These are phyloP conservation scores for Talaromyces rugulosus DNA, from an alignment of 2,329 filamentous ascomycete species.

Conservation along the genomic window DNA sequence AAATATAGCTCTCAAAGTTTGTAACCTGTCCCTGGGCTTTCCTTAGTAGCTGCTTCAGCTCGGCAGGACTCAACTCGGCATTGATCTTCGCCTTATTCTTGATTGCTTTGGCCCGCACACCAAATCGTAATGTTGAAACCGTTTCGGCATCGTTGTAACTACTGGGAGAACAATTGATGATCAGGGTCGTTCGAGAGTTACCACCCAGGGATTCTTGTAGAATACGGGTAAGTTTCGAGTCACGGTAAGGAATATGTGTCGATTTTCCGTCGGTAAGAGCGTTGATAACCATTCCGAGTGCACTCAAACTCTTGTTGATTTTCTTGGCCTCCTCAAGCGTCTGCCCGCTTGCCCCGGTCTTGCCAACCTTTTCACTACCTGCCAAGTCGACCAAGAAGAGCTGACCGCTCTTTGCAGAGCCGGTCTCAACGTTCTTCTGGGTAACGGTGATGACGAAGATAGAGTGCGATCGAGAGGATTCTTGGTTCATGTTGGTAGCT, in stretches of 20 bases:
- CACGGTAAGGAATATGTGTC: conserved; percentile 90
- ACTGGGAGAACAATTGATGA: conserved; percentile 98
- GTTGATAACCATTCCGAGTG: conserved; percentile 98
- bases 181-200: conserved; percentile 96
- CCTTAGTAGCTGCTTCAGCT: conserved; percentile 88
- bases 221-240: conserved; percentile 96
- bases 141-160: conserved; percentile 98
- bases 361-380: conserved; percentile 96
- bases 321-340: conserved; percentile 98
- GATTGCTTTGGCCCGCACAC: conserved; percentile 94
- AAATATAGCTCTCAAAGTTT: conserved; percentile 82
- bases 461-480: conserved; percentile 95
- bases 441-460: conserved; percentile 97
- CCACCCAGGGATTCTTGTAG: conserved; percentile 95
- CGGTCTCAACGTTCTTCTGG: conserved; percentile 96
- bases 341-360: conserved; percentile 95
- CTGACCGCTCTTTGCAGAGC: conserved; percentile 92
- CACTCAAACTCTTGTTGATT: conserved; percentile 99
- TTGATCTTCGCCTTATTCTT: conserved; percentile 99
- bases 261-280: conserved; percentile 95
- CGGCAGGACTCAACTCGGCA: conserved; percentile 89
- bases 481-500: conserved; percentile 98
- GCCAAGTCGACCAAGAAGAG: conserved; percentile 97
- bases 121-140: conserved; percentile 84
- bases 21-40: conserved; percentile 88